Evolutionary conservation across 371 early-diverging fungal species (phyloP), one percentile per base, ranked within the genome.

Genomic region (Synchytrium microbalum): DNA sequence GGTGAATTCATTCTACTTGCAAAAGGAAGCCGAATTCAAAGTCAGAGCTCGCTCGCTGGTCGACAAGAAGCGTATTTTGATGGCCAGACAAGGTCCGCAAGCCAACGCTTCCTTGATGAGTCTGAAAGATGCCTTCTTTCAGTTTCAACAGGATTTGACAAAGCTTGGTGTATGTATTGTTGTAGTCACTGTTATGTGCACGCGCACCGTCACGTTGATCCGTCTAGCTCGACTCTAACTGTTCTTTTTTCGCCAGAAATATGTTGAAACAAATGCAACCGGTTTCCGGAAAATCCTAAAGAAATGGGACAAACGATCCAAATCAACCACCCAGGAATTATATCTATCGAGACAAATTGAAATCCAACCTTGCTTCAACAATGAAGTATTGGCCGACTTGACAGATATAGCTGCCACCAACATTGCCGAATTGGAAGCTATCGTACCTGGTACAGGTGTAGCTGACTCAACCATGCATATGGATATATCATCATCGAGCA

Each of bases 301-400:
- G 69, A 97, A 97, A 73, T 97, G 93, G 92, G 98, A 97, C 79
- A 97, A 97, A 76, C 88, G 95, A 26, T 87, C 91, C 24, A 92
- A 93, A 75, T 89, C 92, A 1, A 88, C 86, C 26, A 96, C 93
- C 19, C 95, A 95, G 73, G 96, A 97, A 69, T 82, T 95, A 26
- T 96, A 95, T 68, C 82, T 97, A 19, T 85, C 93, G 1, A 86
- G 95, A 3, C 96, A 97, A 69, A 84, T 95, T 52, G 94, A 94
- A 62, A 86, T 95, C 51, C 96, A 95, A 73, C 93, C 95, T 0
- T 93, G 93, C 72, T 96, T 96, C 75, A 93, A 94, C 72, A 85
- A 87, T 58, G 92, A 92, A 38, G 82, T 91, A 14, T 79, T 96
- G 58, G 85, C 93, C 25, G 91, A 92, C 57, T 72, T 96, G 31